Evolutionary conservation across 345 rosid species (phyloP), one percentile per base, ranked within the genome.

Genomic region (Lagerstroemia speciosa): DNA sequence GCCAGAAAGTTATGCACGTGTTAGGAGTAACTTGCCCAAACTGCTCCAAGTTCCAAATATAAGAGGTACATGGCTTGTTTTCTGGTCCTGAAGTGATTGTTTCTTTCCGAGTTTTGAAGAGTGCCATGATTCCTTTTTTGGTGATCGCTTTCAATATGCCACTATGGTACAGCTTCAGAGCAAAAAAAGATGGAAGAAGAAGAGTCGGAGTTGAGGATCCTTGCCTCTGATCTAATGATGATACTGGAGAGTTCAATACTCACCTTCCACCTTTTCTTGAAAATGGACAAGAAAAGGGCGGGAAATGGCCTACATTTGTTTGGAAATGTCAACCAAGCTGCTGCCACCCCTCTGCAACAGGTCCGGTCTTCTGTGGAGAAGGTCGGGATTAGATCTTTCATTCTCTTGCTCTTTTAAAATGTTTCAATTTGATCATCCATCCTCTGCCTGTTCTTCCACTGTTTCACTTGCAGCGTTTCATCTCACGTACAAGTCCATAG

Each of bases 1-100:
- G 80, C 77, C 83, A 50, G 96, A 89, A 66, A 82, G 81, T 43
- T 94, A 83, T 73, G 85, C 88, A 8, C 97, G 96, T 72, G 75
- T 89, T 5, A 88, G 98, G 76, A 83, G 80, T 68, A 31, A 76
- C 66, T 82, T 94, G 77, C 98, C 97, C 37, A 87, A 75, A 77
- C 83, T 94, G 75, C 93, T 94, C 58, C 98, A 94, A 73, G 93
- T 81, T 76, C 99, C 99, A 46, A 86, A 86, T 70, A 78, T 88
- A 41, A 81, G 82, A 85, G 96, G 98, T 89, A 79, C 62, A 26
- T 33, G 37, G n/a, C 31, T 57, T 50, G 14, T 29, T 24, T 38
- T 53, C n/a, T 36, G 32, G 36, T 26, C 33, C 38, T 3, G 17
- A 27, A 55, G 20, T 36, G 31, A 19, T 32, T 32, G 6, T 30